Evolutionary conservation across 1,139 yeast species (phyloP).

Genomic region (Candida tetrigidarum): DNA sequence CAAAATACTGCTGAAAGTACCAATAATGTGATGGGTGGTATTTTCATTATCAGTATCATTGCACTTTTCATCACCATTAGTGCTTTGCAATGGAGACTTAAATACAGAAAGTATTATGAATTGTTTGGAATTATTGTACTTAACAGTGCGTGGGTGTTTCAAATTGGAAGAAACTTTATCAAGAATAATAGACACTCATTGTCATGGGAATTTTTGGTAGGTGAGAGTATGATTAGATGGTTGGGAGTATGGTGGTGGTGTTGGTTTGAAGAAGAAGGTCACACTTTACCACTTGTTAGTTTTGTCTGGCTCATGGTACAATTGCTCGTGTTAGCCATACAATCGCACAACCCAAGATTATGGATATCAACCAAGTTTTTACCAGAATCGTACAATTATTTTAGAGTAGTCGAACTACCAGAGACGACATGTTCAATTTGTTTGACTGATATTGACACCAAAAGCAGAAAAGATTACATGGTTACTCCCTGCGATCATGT

Average conservation of each 20-base stretch:
- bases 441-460: constrained; percentile 68
- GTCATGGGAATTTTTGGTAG: constrained; percentile 70
- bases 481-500: constrained; percentile 92
- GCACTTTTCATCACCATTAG: constrained; percentile 62
- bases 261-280: constrained; percentile 5
- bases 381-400: constrained; percentile 23
- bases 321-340: background rate
- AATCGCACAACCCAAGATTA: constrained; percentile 48
- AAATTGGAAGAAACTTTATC: constrained; percentile 75
- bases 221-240: constrained; percentile 62
- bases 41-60: constrained; percentile 55
- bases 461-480: constrained; percentile 46
- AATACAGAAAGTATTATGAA: constrained; percentile 60
- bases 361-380: constrained; percentile 28
- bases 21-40: constrained; percentile 63
- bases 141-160: constrained; percentile 91
- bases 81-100: constrained; percentile 66
- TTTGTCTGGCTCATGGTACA: background rate
- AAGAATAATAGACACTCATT: constrained; percentile 73
- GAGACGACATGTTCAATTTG: constrained; percentile 83
- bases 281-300: background rate
- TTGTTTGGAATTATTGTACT: constrained; percentile 51
- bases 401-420: constrained; percentile 31
- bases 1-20: constrained; percentile 50
- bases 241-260: constrained; percentile 52